Evolutionary conservation across 2,329 filamentous ascomycete genomes (phyloP).

Genomic region (Aspergillus transmontanensis): DNA sequence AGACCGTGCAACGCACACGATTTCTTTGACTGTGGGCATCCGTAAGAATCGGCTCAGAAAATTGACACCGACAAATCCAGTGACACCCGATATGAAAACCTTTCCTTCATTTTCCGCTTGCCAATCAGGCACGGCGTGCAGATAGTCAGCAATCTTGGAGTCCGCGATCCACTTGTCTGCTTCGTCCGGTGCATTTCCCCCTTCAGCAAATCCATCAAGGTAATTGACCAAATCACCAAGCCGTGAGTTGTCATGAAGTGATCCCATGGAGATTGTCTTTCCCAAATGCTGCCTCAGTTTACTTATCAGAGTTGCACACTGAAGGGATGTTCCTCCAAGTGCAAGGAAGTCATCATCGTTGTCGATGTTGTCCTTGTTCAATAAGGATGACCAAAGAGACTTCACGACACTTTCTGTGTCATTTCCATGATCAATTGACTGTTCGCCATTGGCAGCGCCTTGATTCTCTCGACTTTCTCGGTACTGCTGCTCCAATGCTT

Average conservation of each 20-base stretch:
- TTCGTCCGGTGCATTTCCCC: slow-evolving; percentile 11
- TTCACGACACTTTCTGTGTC: neutral
- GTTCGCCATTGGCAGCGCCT: neutral
- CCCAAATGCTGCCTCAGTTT: slow-evolving; percentile 1
- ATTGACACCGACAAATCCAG: slow-evolving; percentile 81
- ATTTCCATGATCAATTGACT: neutral
- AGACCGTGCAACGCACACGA: slow-evolving; percentile 72
- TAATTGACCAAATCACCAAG: slow-evolving; percentile 5
- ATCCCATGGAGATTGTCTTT: slow-evolving; percentile 11
- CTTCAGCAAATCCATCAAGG: slow-evolving; percentile 8
- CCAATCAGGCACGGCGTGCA: slow-evolving; percentile 8
- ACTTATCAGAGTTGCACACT: slow-evolving; percentile 9
- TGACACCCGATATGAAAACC: slow-evolving; percentile 70
- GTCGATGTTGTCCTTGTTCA: neutral
- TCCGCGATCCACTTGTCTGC: slow-evolving; percentile 2
- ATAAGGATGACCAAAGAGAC: slow-evolving; percentile 9
- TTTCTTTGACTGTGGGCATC: slow-evolving; percentile 50
- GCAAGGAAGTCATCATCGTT: slow-evolving; percentile 13
- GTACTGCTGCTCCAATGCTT: slow-evolving; percentile 18
- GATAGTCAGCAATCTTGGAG: neutral
- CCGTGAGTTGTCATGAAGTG: slow-evolving; percentile 5
- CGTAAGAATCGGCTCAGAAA: slow-evolving; percentile 69
- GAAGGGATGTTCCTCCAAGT: slow-evolving; percentile 13
- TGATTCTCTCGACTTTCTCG: neutral
- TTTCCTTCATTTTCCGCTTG: slow-evolving; percentile 9